Base-by-base conservation (phyloP, 2,329 filamentous ascomycete species). In the Colletotrichum theobromicola region DNA sequence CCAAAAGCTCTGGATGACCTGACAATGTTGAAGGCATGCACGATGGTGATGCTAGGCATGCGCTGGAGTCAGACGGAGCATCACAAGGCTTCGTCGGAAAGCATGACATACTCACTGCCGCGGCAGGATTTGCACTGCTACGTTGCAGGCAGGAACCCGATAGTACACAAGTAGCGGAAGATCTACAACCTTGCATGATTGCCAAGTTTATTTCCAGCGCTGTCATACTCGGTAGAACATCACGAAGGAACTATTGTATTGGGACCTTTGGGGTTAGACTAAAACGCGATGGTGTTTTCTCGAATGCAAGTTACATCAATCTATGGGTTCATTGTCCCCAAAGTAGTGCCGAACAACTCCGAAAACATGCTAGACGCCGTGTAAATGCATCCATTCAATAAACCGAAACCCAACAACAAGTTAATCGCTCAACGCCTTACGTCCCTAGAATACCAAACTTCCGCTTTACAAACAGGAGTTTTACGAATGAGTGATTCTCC, bases 261-360 rank as follows among this genome's bases (percentile, higher is more conserved):
- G n/a, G 30, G 12, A n/a, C 32, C 28, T 18, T 8, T 16, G 16
- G 18, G 2, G 34, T 18, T 24, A 0, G n/a, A 0, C 21, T 21
- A 9, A 10, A 26, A 57, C 15, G 24, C 9, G 6, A 57, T 35
- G 3, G 18, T 34, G 18, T n/a, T 15, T 32, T 10, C 3, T 15
- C 24, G 2, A 61, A 61, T 61, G 12, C 6, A 24, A 61, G 4
- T 61, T 18, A 35, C 34, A 32, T 61, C 30, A 61, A 32, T 35
- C 9, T 61, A 8, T 35, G 10, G 26, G 9, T 34, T 16, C 10
- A 3, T 61, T 50, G 0, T 50, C 3, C n/a, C 10, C 4, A 7
- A 13, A 13, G 42, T 2, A 50, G 15, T 15, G 0, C 57, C 57
- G 2, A 21, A 32, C 12, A 32, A 61, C 30, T 16, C 57, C 16